phyloP scores from a whole-genome alignment of 164 flowering plant genomes.

The Taxillus chinensis region DNA sequence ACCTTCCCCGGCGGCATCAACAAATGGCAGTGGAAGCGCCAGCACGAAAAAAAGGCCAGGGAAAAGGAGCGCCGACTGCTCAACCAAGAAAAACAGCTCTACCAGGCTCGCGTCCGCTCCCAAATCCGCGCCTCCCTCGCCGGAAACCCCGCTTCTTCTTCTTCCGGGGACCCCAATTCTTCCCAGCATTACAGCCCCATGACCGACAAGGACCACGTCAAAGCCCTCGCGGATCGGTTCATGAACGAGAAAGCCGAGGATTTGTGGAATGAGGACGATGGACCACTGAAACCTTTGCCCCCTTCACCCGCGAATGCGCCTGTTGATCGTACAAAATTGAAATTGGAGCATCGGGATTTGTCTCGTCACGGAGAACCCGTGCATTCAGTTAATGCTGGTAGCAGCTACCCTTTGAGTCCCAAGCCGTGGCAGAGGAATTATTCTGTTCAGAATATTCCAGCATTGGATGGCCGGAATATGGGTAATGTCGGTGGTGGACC shows the following conservation, averaged over 20 bases:
- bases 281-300: slow-evolving; percentile 36
- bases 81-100: slow-evolving; percentile 80
- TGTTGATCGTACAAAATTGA: slow-evolving; percentile 30
- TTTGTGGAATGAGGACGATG: slow-evolving; percentile 84
- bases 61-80: slow-evolving; percentile 80
- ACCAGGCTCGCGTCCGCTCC: slow-evolving; percentile 76
- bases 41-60: slow-evolving; percentile 85
- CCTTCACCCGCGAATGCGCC: slow-evolving; percentile 15
- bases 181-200: slow-evolving; percentile 27
- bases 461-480: background rate
- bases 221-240: slow-evolving; percentile 79
- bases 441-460: too few species aligned
- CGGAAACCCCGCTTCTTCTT: slow-evolving; percentile 10
- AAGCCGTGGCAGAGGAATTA: too few species aligned
- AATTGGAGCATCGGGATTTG: slow-evolving; percentile 13
- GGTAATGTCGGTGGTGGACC: background rate
- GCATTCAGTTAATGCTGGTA: background rate
- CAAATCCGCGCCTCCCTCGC: slow-evolving; percentile 54
- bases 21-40: slow-evolving; percentile 98
- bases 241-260: slow-evolving; percentile 86
- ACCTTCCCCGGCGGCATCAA: slow-evolving; percentile 94
- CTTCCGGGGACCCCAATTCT: background rate
- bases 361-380: background rate
- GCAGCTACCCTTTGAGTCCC: background rate
- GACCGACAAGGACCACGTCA: slow-evolving; percentile 54